Evolutionary conservation across 2,329 filamentous ascomycete species (phyloP).

Genomic region (Sarocladiaceae sp.): DNA sequence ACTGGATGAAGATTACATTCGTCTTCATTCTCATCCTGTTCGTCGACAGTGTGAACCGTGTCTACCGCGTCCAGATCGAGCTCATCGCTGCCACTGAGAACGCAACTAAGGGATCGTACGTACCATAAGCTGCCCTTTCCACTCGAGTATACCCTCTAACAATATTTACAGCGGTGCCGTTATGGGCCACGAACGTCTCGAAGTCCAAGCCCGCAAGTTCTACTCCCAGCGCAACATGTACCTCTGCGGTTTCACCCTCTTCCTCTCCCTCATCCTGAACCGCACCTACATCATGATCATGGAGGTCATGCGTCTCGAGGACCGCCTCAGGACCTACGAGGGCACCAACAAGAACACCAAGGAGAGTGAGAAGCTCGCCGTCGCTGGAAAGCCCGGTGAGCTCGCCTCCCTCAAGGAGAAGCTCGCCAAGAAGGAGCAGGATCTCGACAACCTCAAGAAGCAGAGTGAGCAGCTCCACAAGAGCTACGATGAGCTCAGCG

Average conservation of each 20-base stretch:
- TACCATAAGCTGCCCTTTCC: slow-evolving; percentile 16
- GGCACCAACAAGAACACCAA: slow-evolving; percentile 50
- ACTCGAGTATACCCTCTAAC: slow-evolving; percentile 1
- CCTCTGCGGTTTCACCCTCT: slow-evolving; percentile 97
- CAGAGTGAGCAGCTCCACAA: slow-evolving; percentile 78
- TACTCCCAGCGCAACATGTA: slow-evolving; percentile 99
- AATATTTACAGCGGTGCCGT: slow-evolving; percentile 51
- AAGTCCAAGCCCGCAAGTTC: slow-evolving; percentile 99
- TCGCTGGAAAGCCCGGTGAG: slow-evolving; percentile 71
- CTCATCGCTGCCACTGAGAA: slow-evolving; percentile 67
- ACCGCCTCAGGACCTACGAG: slow-evolving; percentile 82
- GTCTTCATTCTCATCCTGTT: slow-evolving; percentile 99
- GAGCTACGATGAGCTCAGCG: slow-evolving; percentile 82
- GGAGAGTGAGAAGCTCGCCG: slow-evolving; percentile 66
- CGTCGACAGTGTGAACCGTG: slow-evolving; percentile 90
- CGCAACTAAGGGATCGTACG: slow-evolving; percentile 39
- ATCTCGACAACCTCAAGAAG: slow-evolving; percentile 87
- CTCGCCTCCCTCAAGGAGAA: slow-evolving; percentile 66
- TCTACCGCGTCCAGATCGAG: slow-evolving; percentile 95
- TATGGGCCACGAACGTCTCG: slow-evolving; percentile 90
- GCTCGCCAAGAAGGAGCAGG: slow-evolving; percentile 73
- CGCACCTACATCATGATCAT: slow-evolving; percentile 98
- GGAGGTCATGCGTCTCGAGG: slow-evolving; percentile 85
- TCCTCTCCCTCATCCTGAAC: slow-evolving; percentile 98
- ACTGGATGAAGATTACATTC: slow-evolving; percentile 98